A percentile compares a stretch with the other conserved stretches of the same genome.
Evolutionary conservation across 2,329 filamentous ascomycete genomes (phyloP).

Genomic region (Colletotrichum viniferum): DNA sequence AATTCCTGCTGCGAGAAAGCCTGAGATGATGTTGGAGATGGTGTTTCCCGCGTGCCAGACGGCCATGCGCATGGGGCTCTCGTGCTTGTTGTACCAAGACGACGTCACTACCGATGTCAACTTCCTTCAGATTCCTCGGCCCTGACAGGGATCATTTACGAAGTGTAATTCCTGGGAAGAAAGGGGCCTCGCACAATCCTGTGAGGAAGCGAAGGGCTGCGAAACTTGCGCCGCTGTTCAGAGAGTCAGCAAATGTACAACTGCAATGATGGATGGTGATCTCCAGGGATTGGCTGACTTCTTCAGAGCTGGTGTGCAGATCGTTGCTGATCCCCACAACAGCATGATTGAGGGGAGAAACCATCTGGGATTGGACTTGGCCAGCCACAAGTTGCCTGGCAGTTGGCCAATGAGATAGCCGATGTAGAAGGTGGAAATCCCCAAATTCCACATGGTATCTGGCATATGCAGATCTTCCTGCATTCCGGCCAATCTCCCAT

Average conservation of each 20-base stretch:
- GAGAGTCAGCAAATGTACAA: neutral
- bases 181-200: conserved; percentile 35
- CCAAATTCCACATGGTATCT: conserved; percentile 39
- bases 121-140: neutral
- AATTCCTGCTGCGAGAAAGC: conserved; percentile 48
- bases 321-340: conserved; percentile 43
- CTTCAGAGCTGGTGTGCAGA: conserved; percentile 44
- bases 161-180: conserved; percentile 52
- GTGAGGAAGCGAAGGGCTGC: conserved; percentile 29
- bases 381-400: conserved; percentile 48
- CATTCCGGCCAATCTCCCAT: conserved; percentile 39
- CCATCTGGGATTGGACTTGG: conserved; percentile 37
- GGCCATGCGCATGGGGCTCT: conserved; percentile 44
- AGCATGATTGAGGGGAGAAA: conserved; percentile 43
- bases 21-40: conserved; percentile 49
- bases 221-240: conserved; percentile 25
- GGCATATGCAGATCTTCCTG: conserved; percentile 36
- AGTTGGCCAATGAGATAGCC: conserved; percentile 48
- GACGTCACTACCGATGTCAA: conserved; percentile 33
- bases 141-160: conserved; percentile 20
- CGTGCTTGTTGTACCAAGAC: conserved; percentile 49
- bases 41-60: conserved; percentile 49
- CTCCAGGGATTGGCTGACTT: conserved; percentile 19
- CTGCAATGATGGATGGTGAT: neutral
- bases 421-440: conserved; percentile 46